Percentiles rank a stretch among this genome's conserved stretches.
phyloP scores from a whole-genome alignment of 2,329 filamentous ascomycete species.

The Tolypocladium inflatum region DNA sequence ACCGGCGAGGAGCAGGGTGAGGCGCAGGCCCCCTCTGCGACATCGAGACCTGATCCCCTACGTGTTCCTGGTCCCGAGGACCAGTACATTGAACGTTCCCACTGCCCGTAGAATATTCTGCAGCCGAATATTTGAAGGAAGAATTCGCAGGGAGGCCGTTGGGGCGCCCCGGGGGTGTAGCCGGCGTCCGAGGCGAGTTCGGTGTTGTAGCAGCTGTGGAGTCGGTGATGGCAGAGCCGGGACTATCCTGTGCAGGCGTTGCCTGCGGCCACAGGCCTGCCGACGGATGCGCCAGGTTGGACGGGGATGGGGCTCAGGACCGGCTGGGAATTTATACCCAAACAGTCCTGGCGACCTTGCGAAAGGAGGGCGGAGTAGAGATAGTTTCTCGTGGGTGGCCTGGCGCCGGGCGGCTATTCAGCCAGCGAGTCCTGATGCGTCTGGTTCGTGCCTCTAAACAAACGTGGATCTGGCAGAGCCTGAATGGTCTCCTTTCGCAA shows the following conservation, averaged over 20 bases:
- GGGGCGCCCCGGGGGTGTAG: slow-evolving; percentile 21
- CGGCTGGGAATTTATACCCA: slow-evolving; percentile 22
- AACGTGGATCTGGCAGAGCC: background rate
- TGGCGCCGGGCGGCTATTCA: background rate
- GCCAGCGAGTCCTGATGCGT: background rate
- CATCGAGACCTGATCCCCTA: slow-evolving; percentile 54
- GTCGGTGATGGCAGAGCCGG: slow-evolving; percentile 19
- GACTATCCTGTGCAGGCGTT: slow-evolving; percentile 18
- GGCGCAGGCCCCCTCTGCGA: slow-evolving; percentile 50
- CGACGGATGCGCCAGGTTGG: slow-evolving; percentile 24
- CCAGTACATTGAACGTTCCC: slow-evolving; percentile 46
- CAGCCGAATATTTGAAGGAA: slow-evolving; percentile 12
- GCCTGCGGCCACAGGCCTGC: slow-evolving; percentile 25
- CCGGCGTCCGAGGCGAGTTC: slow-evolving; percentile 24
- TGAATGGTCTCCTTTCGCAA: background rate
- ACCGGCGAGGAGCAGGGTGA: slow-evolving; percentile 43
- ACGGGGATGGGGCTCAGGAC: slow-evolving; percentile 14
- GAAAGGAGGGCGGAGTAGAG: slow-evolving; percentile 1
- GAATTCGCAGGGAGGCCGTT: slow-evolving; percentile 12
- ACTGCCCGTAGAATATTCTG: slow-evolving; percentile 10
- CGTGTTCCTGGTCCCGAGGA: slow-evolving; percentile 38
- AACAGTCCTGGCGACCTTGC: slow-evolving; percentile 19
- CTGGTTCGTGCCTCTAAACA: background rate
- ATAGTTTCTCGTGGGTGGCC: background rate
- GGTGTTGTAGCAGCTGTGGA: slow-evolving; percentile 21